These are phyloP conservation scores for Penicillium coprophilum DNA, from an alignment of 495 filamentous ascomycete genomes.

Conservation along the genomic window DNA sequence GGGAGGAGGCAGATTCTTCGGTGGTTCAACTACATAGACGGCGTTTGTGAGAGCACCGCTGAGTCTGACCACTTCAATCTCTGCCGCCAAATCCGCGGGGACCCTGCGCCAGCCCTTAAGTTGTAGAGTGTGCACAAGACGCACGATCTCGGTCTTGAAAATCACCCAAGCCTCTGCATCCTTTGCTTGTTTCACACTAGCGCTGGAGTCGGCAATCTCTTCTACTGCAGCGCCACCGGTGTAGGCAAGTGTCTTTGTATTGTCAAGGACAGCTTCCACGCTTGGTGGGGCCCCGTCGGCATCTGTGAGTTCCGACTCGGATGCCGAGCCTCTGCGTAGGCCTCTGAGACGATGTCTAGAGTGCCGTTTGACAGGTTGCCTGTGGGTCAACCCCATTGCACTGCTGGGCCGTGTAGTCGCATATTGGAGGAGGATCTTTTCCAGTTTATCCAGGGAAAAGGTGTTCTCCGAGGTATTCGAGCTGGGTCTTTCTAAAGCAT, in stretches of 20 bases:
- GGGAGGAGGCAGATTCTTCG: slow-evolving; percentile 50
- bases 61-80: slow-evolving; percentile 79
- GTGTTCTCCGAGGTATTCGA: slow-evolving; percentile 53
- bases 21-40: slow-evolving; percentile 90
- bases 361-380: slow-evolving; percentile 36
- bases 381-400: slow-evolving; percentile 33
- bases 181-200: slow-evolving; percentile 49
- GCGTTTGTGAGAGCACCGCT: slow-evolving; percentile 95
- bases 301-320: slow-evolving; percentile 79
- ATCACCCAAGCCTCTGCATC: slow-evolving; percentile 70
- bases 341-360: slow-evolving; percentile 36
- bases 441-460: slow-evolving; percentile 64
- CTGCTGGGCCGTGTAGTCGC: slow-evolving; percentile 30
- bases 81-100: slow-evolving; percentile 63
- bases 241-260: slow-evolving; percentile 82
- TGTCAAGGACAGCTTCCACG: slow-evolving; percentile 80
- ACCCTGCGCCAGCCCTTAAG: slow-evolving; percentile 89
- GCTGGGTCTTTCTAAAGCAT: slow-evolving; percentile 27
- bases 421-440: slow-evolving; percentile 65
- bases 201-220: slow-evolving; percentile 36
- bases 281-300: slow-evolving; percentile 68
- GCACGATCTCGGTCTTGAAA: slow-evolving; percentile 91
- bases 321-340: slow-evolving; percentile 51
- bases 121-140: slow-evolving; percentile 81
- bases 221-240: slow-evolving; percentile 56